Conservation (phyloP, 805 yeast genomes). For the Pichia paraexigua region DNA sequence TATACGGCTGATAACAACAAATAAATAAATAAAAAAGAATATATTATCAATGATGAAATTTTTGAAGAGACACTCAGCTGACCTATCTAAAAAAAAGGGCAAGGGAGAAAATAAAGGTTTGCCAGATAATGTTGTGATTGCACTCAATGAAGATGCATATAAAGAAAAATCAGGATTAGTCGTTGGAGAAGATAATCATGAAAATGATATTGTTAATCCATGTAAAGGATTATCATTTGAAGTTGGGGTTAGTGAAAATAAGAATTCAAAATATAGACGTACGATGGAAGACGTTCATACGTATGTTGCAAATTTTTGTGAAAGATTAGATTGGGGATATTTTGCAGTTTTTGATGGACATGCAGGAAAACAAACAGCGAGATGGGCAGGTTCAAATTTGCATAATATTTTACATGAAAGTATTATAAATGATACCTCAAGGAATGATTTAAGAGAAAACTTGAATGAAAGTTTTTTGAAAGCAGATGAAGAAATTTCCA, state of each 20-base stretch:
- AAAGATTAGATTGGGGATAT: conserved; percentile 84
- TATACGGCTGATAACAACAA: background rate
- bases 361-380: conserved; percentile 88
- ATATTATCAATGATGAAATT: conserved; percentile 12
- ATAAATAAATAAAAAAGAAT: background rate
- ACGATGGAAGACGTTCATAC: conserved; percentile 97
- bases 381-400: conserved; percentile 87
- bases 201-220: conserved; percentile 25
- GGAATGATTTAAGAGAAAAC: conserved; percentile 53
- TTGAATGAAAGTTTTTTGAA: conserved; percentile 62
- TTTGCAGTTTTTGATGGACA: conserved; percentile 97
- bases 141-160: conserved; percentile 2
- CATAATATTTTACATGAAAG: conserved; percentile 61
- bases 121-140: conserved; percentile 1
- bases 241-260: conserved; percentile 91
- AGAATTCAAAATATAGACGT: conserved; percentile 69
- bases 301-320: conserved; percentile 88
- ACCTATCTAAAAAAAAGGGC: conserved; percentile 9
- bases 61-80: conserved; percentile 20
- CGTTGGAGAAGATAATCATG: background rate
- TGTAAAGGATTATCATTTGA: conserved; percentile 57
- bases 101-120: background rate
- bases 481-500: conserved; percentile 63
- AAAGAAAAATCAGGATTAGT: background rate
- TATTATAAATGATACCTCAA: conserved; percentile 37